Conservation (phyloP, 805 yeast species). For the Zygotorulaspora florentina region DNA sequence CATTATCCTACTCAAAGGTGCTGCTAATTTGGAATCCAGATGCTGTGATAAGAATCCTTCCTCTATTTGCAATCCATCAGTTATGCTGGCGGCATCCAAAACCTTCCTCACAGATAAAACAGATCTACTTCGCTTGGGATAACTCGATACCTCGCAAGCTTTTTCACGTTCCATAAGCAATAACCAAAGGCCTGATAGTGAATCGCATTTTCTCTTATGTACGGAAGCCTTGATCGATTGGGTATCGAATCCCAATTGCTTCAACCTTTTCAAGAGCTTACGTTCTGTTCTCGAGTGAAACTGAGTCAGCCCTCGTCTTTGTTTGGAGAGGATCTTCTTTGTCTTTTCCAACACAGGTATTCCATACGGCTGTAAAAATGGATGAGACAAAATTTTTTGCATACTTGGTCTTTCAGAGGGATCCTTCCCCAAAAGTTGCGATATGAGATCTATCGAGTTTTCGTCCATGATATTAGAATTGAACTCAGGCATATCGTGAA, state of each 20-base stretch:
- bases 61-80: slow-evolving; percentile 28
- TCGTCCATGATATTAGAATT: slow-evolving; percentile 41
- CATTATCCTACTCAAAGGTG: slow-evolving; percentile 27
- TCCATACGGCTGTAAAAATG: slow-evolving; percentile 48
- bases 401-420: slow-evolving; percentile 60
- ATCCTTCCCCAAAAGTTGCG: slow-evolving; percentile 57
- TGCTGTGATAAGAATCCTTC: slow-evolving; percentile 26
- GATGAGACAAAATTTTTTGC: slow-evolving; percentile 47
- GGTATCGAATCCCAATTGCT: slow-evolving; percentile 59
- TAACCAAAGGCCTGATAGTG: slow-evolving; percentile 72
- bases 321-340: slow-evolving; percentile 36
- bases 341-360: slow-evolving; percentile 39
- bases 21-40: slow-evolving; percentile 15
- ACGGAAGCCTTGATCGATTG: slow-evolving; percentile 58
- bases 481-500: slow-evolving; percentile 61
- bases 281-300: slow-evolving; percentile 62
- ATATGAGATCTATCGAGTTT: slow-evolving; percentile 49
- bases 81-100: slow-evolving; percentile 22
- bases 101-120: slow-evolving; percentile 33
- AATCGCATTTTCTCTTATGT: slow-evolving; percentile 56
- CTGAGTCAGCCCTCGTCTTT: slow-evolving; percentile 38
- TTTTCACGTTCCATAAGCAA: slow-evolving; percentile 50
- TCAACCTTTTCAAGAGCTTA: slow-evolving; percentile 53
- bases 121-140: slow-evolving; percentile 37
- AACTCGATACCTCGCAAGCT: slow-evolving; percentile 25